Evolutionary conservation across 257 asterid species (phyloP), one percentile per base, ranked within the genome.

Genomic region (Leptodermis oblonga): DNA sequence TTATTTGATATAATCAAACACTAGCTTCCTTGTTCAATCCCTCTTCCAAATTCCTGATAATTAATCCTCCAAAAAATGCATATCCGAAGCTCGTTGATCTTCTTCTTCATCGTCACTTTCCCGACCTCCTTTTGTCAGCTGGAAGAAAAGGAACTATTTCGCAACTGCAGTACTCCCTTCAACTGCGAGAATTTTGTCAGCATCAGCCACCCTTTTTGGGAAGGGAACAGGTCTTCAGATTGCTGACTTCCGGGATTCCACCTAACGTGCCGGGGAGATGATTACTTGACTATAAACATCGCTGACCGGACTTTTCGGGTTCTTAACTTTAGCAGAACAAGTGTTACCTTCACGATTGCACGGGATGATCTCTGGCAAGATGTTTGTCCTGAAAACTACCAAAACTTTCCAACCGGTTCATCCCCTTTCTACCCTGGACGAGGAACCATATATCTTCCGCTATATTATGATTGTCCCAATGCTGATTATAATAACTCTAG

Each of bases 121-220:
- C 48, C 63, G 8, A 56, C 53, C 45, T 70, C 70, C 18, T 10
- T 28, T 6, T 46, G 65, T 37, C 60, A 59, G 62, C n/a, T n/a
- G n/a, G n/a, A n/a, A n/a, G n/a, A 46, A 10, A 64, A 49, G 65
- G 8, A 55, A 46, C 53, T n/a, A 52, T 45, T 18, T 26, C 10
- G 42, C 33, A 63, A 1, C 28, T 77, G 82, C 53, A 55, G 8
- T 30, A 41, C 30, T 31, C 18, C 0, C 45, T 77, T 61, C 26
- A 69, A 45, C 37, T 77, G 82, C 60, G 78, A 13, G 23, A 62
- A 3, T 5, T 63, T 69, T 65, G 71, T 22, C n/a, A 64, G n/a
- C 23, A 75, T 84, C 59, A 65, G 45, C 6, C 82, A 77, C 36
- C 92, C 92, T 1, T 82, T 84, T 62, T 82, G 87, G 84, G 87